Base-by-base conservation (phyloP, 2,329 filamentous ascomycete genomes). In the Harringtonia lauricola region DNA sequence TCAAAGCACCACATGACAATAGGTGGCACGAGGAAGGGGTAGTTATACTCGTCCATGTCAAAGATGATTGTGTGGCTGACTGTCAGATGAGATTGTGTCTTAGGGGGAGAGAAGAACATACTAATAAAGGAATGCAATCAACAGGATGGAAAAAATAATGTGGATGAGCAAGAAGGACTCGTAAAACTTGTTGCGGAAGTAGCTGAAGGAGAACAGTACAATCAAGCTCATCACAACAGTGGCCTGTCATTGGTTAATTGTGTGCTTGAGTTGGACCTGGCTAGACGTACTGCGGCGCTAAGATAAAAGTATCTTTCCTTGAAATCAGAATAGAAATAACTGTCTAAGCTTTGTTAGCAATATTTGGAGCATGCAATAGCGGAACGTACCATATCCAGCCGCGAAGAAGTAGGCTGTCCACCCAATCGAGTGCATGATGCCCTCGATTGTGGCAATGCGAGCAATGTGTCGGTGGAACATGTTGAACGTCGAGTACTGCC, bases 391-490 rank as follows among this genome's bases (percentile, higher is more conserved):
- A n/a, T n/a, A n/a, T n/a, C n/a, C n/a, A n/a, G n/a, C n/a, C n/a
- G n/a, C n/a, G n/a, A n/a, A n/a, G n/a, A n/a, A n/a, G n/a, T n/a
- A n/a, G 14, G 15, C 47, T 0, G 74, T 68, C 47, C 81, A 85
- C 0, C 70, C 68, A 1, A 80, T 46, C 0, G 77, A 79, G 53
- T 86, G 81, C 0, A 79, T 55, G 1, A 82, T 64, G 1, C 75
- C 79, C 49, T 82, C 70, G 0, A 77, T 41, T 0, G 78, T 79
- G 8, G 77, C 69, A 2, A 82, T 66, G 18, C 79, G 66, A 0
- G 81, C 80, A 6, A 81, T 65, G 66, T 78, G 79, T 0, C 81
- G 72, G 57, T 85, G 81, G 43, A 83, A 83, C 24, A 76, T 68
- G 50, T 77, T 83, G 53, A 79, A 84, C 0, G 76, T 79, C 2